Evolutionary conservation across 768 basidiomycete species (phyloP), one percentile per base, ranked within the genome.

Genomic region (Suillus decipiens): DNA sequence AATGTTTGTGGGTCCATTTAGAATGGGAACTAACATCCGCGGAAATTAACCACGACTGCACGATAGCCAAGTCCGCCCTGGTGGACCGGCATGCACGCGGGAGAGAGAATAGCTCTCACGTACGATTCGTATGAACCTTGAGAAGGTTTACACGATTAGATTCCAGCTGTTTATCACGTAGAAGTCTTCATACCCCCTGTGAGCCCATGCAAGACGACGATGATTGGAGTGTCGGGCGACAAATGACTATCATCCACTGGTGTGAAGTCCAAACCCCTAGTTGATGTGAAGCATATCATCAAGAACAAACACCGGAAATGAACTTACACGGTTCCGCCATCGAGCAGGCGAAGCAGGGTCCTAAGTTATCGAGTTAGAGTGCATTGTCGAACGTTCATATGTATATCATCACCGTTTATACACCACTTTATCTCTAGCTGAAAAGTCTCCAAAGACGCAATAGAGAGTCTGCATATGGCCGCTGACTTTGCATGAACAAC

Each of bases 51-150:
- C 10, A 98, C 94, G 14, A 91, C 89, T 5, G 86, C 96, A 62
- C 97, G 84, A 75, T 92, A 96, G 17, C 95, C 95, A 60, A 96
- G 79, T 2, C 96, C 96, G n/a, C 92, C 93, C 68, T 90, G 80
- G 47, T 84, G 82, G 8, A 87, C 82, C 33, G 91, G 83, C 34
- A 81, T 81, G 72, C 89, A 89, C 15, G 89, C 89, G 63, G 86
- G 89, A 57, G 85, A 83, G 4, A 99, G 79, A 53, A 97, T 82
- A 34, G 91, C 88, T 65, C 94, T 82, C 50, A 97, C 92, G 71
- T 97, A 99, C 22, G 89, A 82, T 80, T 96, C 96, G 72, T 96
- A 86, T 22, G 92, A 94, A 43, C 93, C 92, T 93, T 66, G 63
- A 37, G 66, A 59, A 63, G 48, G 43, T 37, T 69, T 39, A 67